phyloP scores from a whole-genome alignment of 768 basidiomycete species.

The Cystobasidium ongulense region DNA sequence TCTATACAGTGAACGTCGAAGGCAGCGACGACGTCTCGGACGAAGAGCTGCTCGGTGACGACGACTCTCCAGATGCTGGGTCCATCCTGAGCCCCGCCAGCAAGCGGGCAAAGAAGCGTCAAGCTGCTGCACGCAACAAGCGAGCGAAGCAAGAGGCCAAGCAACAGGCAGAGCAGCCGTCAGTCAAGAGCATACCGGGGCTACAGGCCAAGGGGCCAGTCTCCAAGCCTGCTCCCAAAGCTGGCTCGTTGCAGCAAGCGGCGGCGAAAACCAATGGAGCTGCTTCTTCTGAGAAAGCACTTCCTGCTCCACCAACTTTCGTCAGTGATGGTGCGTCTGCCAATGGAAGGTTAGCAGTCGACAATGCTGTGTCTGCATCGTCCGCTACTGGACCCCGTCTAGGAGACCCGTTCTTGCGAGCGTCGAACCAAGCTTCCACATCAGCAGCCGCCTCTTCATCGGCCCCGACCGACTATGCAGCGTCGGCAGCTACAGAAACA shows the following conservation, averaged over 20 bases:
- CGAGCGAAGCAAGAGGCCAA: conserved; percentile 8
- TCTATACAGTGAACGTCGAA: conserved; percentile 5
- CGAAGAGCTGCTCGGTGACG: background rate
- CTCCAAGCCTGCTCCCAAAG: background rate
- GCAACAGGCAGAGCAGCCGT: background rate
- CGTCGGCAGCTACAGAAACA: background rate
- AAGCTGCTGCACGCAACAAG: conserved; percentile 19
- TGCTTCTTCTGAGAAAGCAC: background rate
- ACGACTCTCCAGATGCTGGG: background rate
- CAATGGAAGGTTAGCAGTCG: background rate
- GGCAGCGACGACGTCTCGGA: conserved; percentile 2
- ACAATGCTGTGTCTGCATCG: background rate
- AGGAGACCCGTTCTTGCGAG: background rate
- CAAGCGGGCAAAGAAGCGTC: conserved; percentile 18
- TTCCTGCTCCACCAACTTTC: background rate
- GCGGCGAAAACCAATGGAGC: background rate
- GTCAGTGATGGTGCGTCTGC: background rate
- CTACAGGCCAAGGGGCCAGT: background rate
- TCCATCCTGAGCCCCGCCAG: conserved; percentile 15
- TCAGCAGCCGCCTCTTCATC: background rate
- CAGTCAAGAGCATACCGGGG: background rate
- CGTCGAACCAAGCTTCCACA: background rate
- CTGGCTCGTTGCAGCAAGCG: background rate
- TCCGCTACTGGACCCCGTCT: background rate
- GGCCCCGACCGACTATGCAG: background rate